Percentiles rank a stretch among this genome's conserved stretches.
Evolutionary conservation across 805 yeast species (phyloP).

Genomic region (Ogataea naganishii): DNA sequence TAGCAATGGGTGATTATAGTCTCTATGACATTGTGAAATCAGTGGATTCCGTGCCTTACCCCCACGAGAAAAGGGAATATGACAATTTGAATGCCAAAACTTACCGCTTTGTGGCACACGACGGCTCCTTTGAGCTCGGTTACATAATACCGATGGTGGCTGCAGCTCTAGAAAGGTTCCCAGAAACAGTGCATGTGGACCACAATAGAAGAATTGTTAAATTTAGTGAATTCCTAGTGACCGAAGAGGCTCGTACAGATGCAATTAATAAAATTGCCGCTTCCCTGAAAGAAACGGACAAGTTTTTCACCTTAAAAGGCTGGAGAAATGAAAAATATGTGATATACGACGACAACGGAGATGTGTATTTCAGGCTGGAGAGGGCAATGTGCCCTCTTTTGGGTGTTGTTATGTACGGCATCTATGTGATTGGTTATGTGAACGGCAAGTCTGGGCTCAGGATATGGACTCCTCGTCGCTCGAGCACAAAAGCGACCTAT

Average conservation of each 20-base stretch:
- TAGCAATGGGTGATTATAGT: no score
- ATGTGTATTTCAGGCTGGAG: conserved; percentile 64
- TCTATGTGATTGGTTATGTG: conserved; percentile 77
- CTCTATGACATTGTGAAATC: conserved; percentile 16
- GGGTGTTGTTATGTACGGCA: conserved; percentile 88
- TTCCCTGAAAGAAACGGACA: conserved; percentile 26
- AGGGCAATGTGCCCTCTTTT: conserved; percentile 72
- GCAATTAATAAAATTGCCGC: conserved; percentile 35
- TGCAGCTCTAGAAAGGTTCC: conserved; percentile 12
- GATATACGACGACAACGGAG: conserved; percentile 46
- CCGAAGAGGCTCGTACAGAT: conserved; percentile 31
- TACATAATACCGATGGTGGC: conserved; percentile 28
- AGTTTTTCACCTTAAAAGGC: conserved; percentile 38
- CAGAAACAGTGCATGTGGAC: conserved; percentile 19
- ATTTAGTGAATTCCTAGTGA: conserved; percentile 21
- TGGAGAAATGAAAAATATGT: conserved; percentile 87
- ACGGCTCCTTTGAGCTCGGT: conserved; percentile 26
- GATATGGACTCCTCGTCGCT: conserved; percentile 81
- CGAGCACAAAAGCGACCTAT: conserved; percentile 72
- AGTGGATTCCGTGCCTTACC: conserved; percentile 24
- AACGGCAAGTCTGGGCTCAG: conserved; percentile 30
- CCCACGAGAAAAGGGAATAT: conserved; percentile 11
- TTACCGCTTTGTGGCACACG: conserved; percentile 28
- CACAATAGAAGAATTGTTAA: conserved; percentile 17
- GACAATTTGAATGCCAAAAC: conserved; percentile 10